These are phyloP conservation scores for Naganishia onofrii DNA, from an alignment of 768 basidiomycete species.

Conservation along the genomic window DNA sequence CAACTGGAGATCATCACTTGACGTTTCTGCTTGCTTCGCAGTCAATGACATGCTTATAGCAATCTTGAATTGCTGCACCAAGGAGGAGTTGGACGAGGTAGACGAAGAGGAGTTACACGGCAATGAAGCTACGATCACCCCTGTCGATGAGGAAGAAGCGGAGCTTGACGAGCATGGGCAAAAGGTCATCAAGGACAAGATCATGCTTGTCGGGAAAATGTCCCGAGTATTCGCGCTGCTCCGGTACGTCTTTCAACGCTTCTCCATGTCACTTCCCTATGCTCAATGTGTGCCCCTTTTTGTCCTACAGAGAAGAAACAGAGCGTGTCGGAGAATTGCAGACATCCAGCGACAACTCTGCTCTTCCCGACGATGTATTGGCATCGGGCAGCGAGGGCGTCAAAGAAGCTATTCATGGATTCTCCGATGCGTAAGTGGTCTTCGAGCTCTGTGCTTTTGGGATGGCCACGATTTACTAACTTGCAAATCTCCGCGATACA, in stretches of 20 bases:
- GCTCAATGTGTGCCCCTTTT: slow-evolving; percentile 17
- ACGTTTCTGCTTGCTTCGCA: slow-evolving; percentile 47
- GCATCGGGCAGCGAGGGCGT: slow-evolving; percentile 89
- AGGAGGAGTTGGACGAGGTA: slow-evolving; percentile 89
- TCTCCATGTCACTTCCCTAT: neutral
- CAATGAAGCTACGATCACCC: slow-evolving; percentile 27
- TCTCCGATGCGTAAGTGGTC: slow-evolving; percentile 84
- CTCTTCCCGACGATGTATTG: slow-evolving; percentile 75
- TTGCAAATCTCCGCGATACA: slow-evolving; percentile 44
- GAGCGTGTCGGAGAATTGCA: slow-evolving; percentile 97
- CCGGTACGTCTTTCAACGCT: slow-evolving; percentile 60
- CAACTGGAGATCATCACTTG: neutral
- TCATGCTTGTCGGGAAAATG: slow-evolving; percentile 95
- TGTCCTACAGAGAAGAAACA: slow-evolving; percentile 76
- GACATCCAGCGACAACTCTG: slow-evolving; percentile 70
- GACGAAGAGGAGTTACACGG: slow-evolving; percentile 58
- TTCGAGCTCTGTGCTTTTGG: neutral
- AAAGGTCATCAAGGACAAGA: slow-evolving; percentile 96
- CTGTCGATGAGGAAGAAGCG: slow-evolving; percentile 64
- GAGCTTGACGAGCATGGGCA: slow-evolving; percentile 64
- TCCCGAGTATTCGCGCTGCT: slow-evolving; percentile 91
- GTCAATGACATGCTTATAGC: slow-evolving; percentile 99
- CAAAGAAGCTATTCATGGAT: slow-evolving; percentile 86
- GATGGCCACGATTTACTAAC: neutral
- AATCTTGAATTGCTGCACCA: slow-evolving; percentile 89